Base-by-base conservation (phyloP, 768 basidiomycete genomes). In the Saitozyma sp. region DNA sequence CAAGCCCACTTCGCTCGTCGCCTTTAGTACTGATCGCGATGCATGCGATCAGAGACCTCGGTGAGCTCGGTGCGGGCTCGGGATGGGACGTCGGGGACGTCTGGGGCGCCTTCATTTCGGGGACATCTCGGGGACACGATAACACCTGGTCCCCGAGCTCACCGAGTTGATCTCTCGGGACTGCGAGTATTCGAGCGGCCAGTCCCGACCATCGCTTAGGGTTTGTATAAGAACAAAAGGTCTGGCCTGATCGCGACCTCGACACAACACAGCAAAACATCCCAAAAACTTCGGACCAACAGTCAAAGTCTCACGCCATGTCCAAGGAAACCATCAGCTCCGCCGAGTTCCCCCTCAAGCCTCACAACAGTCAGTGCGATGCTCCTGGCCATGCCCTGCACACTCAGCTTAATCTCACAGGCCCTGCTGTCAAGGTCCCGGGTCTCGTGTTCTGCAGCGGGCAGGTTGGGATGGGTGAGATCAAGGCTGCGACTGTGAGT, bases 391-490 rank as follows among this genome's bases (percentile, higher is more conserved):
- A 3, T 45, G 40, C 37, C 38, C 9, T 17, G 20, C 14, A 40
- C 6, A 19, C 9, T 14, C 13, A 29, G 41, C 20, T 58, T 40
- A 58, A 13, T 54, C 17, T 4, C 9, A 14, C 20, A 51, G 74
- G 62, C 42, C 71, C 74, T 0, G 74, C 71, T 46, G 66, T 68
- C 58, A 73, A 71, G 62, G 64, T 73, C 11, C 71, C 71, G 3
- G 74, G 74, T 50, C 65, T 76, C 11, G 62, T 76, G 29, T 76
- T 76, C 62, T 70, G 67, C 51, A 61, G 67, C 8, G 74, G 74
- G 13, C 72, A 73, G 58, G 70, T 64, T 8, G 74, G 63, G 2
- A 68, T 58, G 11, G 74, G 74, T 9, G 67, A 69, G 48, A 73
- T 76, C 57, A 58, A 63, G 48, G 52, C 58, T n/a, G 74, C 74